These are phyloP conservation scores for Macrolepiota dolichaula DNA, from an alignment of 768 basidiomycete genomes.

Conservation along the genomic window DNA sequence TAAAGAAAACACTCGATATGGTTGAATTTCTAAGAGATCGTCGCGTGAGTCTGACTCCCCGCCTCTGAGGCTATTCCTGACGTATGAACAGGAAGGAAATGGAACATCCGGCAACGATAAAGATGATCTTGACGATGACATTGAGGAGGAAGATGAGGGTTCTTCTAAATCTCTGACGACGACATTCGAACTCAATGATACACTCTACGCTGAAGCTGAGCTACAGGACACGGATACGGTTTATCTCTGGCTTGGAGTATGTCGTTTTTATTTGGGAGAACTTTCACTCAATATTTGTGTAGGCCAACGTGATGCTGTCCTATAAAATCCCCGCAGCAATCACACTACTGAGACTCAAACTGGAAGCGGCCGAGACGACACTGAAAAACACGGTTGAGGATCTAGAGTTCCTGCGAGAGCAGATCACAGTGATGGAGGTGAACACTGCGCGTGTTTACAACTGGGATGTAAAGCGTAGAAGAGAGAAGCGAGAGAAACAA, in stretches of 20 bases:
- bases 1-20: constrained; percentile 88
- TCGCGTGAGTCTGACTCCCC: constrained; percentile 45
- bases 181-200: constrained; percentile 95
- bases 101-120: constrained; percentile 24
- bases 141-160: constrained; percentile 55
- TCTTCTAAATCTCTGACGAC: constrained; percentile 62
- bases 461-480: constrained; percentile 86
- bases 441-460: constrained; percentile 97
- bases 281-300: background rate
- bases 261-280: constrained; percentile 22
- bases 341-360: constrained; percentile 69
- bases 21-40: constrained; percentile 76
- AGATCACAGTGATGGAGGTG: constrained; percentile 94
- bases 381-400: constrained; percentile 77
- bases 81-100: constrained; percentile 54
- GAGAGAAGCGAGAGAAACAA: constrained; percentile 43
- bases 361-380: constrained; percentile 62
- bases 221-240: constrained; percentile 86
- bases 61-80: background rate
- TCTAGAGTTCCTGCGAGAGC: constrained; percentile 89
- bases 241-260: constrained; percentile 93
- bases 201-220: constrained; percentile 88
- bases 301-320: constrained; percentile 98
- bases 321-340: constrained; percentile 84
- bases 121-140: constrained; percentile 48